Base-by-base conservation (phyloP, 1,284 basidiomycete genomes). In the Malassezia slooffiae region DNA sequence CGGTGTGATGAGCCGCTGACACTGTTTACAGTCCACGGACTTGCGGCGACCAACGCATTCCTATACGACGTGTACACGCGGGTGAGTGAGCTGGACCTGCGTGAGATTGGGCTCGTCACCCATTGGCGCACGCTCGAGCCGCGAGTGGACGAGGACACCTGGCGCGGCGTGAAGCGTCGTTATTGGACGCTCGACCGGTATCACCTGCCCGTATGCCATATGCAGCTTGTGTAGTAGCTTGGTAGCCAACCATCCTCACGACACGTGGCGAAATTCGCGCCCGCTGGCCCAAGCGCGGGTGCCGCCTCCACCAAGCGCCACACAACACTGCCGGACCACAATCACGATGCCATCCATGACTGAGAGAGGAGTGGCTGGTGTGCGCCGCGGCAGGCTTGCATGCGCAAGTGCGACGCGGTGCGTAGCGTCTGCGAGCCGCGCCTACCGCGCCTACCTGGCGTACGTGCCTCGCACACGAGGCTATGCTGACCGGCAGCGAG, bases 1-100 rank as follows among this genome's bases (percentile, higher is more conserved):
- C n/a, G n/a, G n/a, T n/a, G n/a, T n/a, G n/a, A n/a, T n/a, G n/a
- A n/a, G n/a, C n/a, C n/a, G n/a, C n/a, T n/a, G n/a, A n/a, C n/a
- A n/a, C 15, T 34, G 9, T 11, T 3, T 26, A 15, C 30, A 47
- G 43, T 96, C 77, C 88, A 97, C 67, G 91, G 91, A 4, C 76
- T 97, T 1, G 93, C 86, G 13, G 91, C 88, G 17, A 96, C 89
- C 8, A 90, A 89, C 86, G 64, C 51, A 73, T 73, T 50, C 30
- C 49, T 62, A 63, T 93, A 95, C 71, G 87, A 93, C 58, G 84
- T 96, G 4, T 91, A 88, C 62, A 88, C 84, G 1, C 79, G 78
- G 42, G 77, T 95, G 5, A 76, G 85, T 0, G 89, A 91, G 52
- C 71, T 93, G 27, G 87, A 97, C 64, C 76, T 97, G 22, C 74